phyloP scores from a whole-genome alignment of 306 rosid genomes.

The Lathyrus aphaca region DNA sequence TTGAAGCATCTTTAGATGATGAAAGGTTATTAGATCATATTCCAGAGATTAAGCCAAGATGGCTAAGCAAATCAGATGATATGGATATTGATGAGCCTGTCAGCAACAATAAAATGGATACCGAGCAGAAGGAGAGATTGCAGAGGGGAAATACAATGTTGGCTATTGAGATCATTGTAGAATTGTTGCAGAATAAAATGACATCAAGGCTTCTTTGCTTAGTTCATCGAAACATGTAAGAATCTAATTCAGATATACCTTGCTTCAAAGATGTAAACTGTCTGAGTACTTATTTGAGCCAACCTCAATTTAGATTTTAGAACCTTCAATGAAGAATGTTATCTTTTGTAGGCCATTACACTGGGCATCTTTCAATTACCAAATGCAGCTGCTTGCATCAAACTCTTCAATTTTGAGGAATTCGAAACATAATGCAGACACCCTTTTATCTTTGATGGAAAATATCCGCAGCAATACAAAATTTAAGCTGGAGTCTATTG shows the following conservation, averaged over 20 bases:
- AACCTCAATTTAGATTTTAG: constrained; percentile 36
- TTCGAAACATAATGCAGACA: constrained; percentile 58
- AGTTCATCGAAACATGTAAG: constrained; percentile 81
- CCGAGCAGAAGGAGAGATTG: constrained; percentile 53
- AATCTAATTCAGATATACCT: constrained; percentile 37
- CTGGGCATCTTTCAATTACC: constrained; percentile 70
- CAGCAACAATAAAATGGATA: constrained; percentile 55
- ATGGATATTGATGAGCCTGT: constrained; percentile 68
- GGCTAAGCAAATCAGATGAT: constrained; percentile 60
- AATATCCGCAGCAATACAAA: constrained; percentile 55
- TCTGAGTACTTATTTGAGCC: constrained; percentile 28
- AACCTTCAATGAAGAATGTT: constrained; percentile 30
- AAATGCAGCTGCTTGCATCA: constrained; percentile 62
- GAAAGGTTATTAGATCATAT: constrained; percentile 72
- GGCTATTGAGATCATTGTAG: constrained; percentile 75
- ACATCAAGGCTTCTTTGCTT: constrained; percentile 72
- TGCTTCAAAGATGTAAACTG: constrained; percentile 30
- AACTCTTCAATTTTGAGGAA: constrained; percentile 72
- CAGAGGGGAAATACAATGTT: constrained; percentile 61
- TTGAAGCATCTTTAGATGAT: constrained; percentile 90
- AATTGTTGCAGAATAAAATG: constrained; percentile 65
- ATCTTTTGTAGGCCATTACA: constrained; percentile 67
- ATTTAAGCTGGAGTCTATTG: constrained; percentile 55
- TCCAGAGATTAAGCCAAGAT: constrained; percentile 63
- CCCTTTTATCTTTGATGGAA: constrained; percentile 60